Evolutionary conservation across 2,329 filamentous ascomycete species (phyloP), one percentile per base, ranked within the genome.

Genomic region (Cadophora sp.): DNA sequence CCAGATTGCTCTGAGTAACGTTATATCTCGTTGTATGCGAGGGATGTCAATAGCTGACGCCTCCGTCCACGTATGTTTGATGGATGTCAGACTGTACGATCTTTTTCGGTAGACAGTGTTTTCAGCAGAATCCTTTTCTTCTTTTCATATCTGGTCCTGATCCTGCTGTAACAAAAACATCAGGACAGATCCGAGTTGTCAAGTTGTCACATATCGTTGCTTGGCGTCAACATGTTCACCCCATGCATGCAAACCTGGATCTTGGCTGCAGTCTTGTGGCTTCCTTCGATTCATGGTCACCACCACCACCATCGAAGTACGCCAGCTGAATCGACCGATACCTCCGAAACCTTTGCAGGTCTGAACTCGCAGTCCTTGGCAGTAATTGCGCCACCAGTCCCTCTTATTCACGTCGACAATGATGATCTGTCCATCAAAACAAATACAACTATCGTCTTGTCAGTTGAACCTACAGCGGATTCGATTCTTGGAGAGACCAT

Each of bases 351-450:
- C 12, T 2, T 59, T 50, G 40, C 63, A 1, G 56, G 67, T 40
- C 61, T 65, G 43, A 71, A 68, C 55, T 62, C 66, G 22, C 69
- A 71, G 55, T 66, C 69, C 27, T 46, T 71, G 22, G 64, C 43
- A 27, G 51, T 64, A 19, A 27, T 34, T 22, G 51, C 31, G 5
- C 26, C 51, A 46, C 50, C 51, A 26, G 31, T 60, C 11, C 55
- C 64, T 51, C 64, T 65, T 51, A 46, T 43, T 19, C 14, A 53
- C 40, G 55, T 65, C 46, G 22, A 65, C 26, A 37, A 26, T 26
- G 56, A 40, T 43, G 55, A 65, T 27, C 12, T 53, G 22, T 61
- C 64, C 9, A 51, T 65, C 29, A 27, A 22, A n/a, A 59, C 55
- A 34, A 65, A 65, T 24, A 65, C 64, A 48, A 65, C 51, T 7